Evolutionary conservation across 805 yeast species (phyloP).

Genomic region (Lipomyces sp.): DNA sequence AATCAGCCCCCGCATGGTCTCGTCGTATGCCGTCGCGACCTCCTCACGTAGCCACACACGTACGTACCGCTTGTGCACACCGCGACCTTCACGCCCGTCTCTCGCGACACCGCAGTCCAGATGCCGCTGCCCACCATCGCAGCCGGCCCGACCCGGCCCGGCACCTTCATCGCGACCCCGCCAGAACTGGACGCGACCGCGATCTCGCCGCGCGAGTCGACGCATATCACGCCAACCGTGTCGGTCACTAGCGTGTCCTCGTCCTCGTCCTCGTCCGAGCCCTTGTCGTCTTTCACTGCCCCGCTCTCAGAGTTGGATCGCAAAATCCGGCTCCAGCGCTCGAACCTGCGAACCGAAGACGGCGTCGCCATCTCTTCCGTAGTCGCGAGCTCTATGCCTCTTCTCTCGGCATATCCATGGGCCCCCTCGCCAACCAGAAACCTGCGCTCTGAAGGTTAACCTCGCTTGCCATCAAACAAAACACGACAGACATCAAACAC

Average conservation of each 20-base stretch:
- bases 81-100: constrained; percentile 17
- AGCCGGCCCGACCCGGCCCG: constrained; percentile 46
- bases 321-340: constrained; percentile 24
- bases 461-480: neutral
- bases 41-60: neutral
- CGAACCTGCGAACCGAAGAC: constrained; percentile 19
- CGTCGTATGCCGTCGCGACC: no score
- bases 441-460: constrained; percentile 18
- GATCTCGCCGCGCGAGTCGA: constrained; percentile 30
- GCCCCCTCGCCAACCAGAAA: constrained; percentile 40
- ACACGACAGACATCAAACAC: neutral
- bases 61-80: constrained; percentile 39
- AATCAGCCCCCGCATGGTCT: neutral
- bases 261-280: neutral
- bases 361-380: constrained; percentile 23
- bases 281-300: neutral
- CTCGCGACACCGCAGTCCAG: constrained; percentile 20
- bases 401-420: constrained; percentile 30
- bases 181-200: constrained; percentile 43
- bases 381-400: constrained; percentile 18
- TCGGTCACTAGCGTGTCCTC: constrained; percentile 32
- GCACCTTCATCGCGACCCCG: constrained; percentile 38
- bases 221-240: constrained; percentile 43
- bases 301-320: constrained; percentile 1
- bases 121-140: constrained; percentile 42